Evolutionary conservation across 768 basidiomycete genomes (phyloP), one percentile per base, ranked within the genome.

Genomic region (Termitomyces bulborhizus): DNA sequence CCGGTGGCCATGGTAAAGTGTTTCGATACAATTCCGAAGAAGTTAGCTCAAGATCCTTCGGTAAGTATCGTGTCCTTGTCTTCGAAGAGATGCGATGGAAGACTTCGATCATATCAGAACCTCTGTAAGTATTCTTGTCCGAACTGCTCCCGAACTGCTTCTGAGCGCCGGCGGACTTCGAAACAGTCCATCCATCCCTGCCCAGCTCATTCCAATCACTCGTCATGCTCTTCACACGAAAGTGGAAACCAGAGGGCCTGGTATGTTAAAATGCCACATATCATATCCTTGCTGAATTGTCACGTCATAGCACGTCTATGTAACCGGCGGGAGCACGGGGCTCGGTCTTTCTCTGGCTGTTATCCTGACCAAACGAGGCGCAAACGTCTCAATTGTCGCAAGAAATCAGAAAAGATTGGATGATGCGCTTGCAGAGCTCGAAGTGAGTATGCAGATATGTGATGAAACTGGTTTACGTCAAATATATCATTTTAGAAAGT

Each of bases 331-430:
- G 3, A 88, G 85, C 41, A 76, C 84, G 13, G 93, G 93, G 0
- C 80, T 94, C 0, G 93, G 93, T 1, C 77, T 92, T 2, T 79
- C 83, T 0, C 72, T 95, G 7, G 88, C 92, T 1, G 74, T 78
- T 29, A 71, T 86, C 15, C 76, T 96, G 1, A 79, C 81, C 13
- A 71, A 73, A 57, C 75, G 74, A 56, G 93, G 94, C 0, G 91
- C 93, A 0, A 78, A 91, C 58, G 85, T 95, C 3, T 90, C 89
- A 6, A 91, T 95, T 56, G 86, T 95, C 9, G 93, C 92, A 6
- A 77, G 92, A 12, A 83, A 86, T 50, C 76, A 86, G 62, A 73
- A 73, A 44, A 83, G 80, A 56, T 70, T 94, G 11, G 76, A 82
- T 51, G 72, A 69, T 15, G 88, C 91, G 0, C 63, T 89, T 24